Conservation (phyloP, 352 stramenopile species). For the Pythium guiyangense region DNA sequence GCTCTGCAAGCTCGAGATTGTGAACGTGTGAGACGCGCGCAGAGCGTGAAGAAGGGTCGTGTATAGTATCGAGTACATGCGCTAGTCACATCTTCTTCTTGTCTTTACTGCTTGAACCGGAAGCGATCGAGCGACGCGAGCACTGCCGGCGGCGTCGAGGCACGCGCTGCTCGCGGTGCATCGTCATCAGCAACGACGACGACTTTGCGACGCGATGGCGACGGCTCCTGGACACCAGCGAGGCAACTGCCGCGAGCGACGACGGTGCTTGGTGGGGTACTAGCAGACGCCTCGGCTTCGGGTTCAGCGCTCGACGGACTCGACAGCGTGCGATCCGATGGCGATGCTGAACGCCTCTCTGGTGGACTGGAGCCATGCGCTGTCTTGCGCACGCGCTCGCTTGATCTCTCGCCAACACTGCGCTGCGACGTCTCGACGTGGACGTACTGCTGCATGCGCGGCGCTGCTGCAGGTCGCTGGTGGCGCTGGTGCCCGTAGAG, state of each 20-base stretch:
- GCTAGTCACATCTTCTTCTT: background rate
- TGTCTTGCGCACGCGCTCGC: background rate
- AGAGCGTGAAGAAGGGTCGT: background rate
- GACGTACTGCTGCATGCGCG: constrained; percentile 22
- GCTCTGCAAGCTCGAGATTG: constrained; percentile 67
- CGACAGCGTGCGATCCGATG: too few relatives aligned
- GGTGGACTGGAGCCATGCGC: background rate
- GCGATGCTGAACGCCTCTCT: too few relatives aligned
- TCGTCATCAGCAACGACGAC: background rate
- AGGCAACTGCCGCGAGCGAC: constrained; percentile 2
- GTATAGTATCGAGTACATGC: constrained; percentile 3
- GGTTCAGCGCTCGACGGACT: background rate
- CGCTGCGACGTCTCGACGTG: constrained; percentile 5
- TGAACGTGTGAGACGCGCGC: constrained; percentile 14
- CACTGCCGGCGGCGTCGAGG: background rate
- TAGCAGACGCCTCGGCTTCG: background rate
- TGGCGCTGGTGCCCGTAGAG: background rate
- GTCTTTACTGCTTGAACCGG: constrained; percentile 17
- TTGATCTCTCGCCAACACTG: background rate
- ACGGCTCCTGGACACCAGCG: too few relatives aligned
- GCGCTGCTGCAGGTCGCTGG: constrained; percentile 2
- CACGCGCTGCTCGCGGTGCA: background rate
- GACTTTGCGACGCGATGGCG: too few relatives aligned
- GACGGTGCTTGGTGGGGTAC: background rate
- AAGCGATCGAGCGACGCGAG: constrained; percentile 19